Percentiles rank a stretch among this genome's conserved stretches.
Conservation (phyloP, 768 basidiomycete species). For the Tricholoma furcatifolium region DNA sequence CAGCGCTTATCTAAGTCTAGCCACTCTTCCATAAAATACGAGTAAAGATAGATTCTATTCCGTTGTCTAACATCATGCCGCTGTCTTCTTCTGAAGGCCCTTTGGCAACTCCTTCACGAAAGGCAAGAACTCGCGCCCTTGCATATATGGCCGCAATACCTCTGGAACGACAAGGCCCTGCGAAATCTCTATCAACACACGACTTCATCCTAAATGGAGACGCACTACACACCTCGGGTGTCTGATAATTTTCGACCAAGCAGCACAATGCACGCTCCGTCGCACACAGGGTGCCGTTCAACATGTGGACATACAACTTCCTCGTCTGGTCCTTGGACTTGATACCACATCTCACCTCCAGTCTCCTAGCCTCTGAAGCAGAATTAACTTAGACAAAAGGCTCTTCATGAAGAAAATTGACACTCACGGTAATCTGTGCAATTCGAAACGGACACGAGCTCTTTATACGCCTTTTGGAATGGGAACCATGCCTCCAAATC, state of each 20-base stretch:
- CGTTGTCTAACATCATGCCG: conserved; percentile 23
- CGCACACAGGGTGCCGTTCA: conserved; percentile 97
- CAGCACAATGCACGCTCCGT: conserved; percentile 97
- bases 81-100: conserved; percentile 70
- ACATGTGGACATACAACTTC: conserved; percentile 97
- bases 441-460: conserved; percentile 96
- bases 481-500: conserved; percentile 99
- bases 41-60: not conserved
- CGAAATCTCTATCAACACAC: conserved; percentile 5
- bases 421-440: conserved; percentile 97
- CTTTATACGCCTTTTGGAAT: conserved; percentile 94
- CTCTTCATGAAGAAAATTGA: conserved; percentile 14
- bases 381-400: conserved; percentile 3
- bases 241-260: conserved; percentile 98
- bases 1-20: no score
- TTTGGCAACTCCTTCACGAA: conserved; percentile 84
- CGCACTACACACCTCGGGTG: conserved; percentile 68
- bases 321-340: conserved; percentile 88
- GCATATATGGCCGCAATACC: conserved; percentile 92
- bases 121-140: conserved; percentile 86
- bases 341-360: conserved; percentile 92
- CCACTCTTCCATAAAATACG: no score
- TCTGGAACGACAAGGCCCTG: conserved; percentile 92
- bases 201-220: conserved; percentile 1
- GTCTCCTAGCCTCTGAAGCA: conserved; percentile 77